Conservation (phyloP, 2,329 filamentous ascomycete species). For the Bisporella sp. region DNA sequence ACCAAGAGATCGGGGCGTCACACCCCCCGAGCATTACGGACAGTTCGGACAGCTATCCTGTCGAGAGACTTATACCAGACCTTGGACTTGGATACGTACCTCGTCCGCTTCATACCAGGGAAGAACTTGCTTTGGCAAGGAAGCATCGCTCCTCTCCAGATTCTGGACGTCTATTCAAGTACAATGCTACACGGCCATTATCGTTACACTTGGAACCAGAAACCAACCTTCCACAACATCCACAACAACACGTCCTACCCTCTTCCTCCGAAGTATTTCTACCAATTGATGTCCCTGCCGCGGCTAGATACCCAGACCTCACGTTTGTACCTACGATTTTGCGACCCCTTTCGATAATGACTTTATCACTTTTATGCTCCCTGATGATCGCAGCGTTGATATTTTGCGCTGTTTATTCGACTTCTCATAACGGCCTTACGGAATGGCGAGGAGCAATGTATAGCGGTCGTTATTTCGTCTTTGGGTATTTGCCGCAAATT, state of each 20-base stretch:
- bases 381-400: slow-evolving; percentile 67
- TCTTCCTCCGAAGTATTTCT: slow-evolving; percentile 36
- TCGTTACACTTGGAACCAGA: slow-evolving; percentile 11
- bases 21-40: slow-evolving; percentile 40
- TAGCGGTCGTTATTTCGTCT: slow-evolving; percentile 73
- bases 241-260: neutral
- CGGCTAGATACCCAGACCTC: slow-evolving; percentile 43
- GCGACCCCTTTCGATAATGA: slow-evolving; percentile 55
- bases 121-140: slow-evolving; percentile 26
- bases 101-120: slow-evolving; percentile 16
- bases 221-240: neutral
- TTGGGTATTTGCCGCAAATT: slow-evolving; percentile 77
- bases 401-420: slow-evolving; percentile 65
- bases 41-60: slow-evolving; percentile 36
- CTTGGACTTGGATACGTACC: slow-evolving; percentile 31
- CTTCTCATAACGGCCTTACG: slow-evolving; percentile 55
- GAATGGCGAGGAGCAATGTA: slow-evolving; percentile 60
- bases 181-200: slow-evolving; percentile 24
- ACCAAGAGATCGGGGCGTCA: slow-evolving; percentile 55
- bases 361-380: slow-evolving; percentile 54
- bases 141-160: slow-evolving; percentile 29
- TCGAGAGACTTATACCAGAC: slow-evolving; percentile 41
- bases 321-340: slow-evolving; percentile 67
- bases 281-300: slow-evolving; percentile 36
- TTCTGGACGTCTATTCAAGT: slow-evolving; percentile 18